These are phyloP conservation scores for Raffaelea ambrosiae DNA, from an alignment of 2,329 filamentous ascomycete genomes.

Conservation along the genomic window DNA sequence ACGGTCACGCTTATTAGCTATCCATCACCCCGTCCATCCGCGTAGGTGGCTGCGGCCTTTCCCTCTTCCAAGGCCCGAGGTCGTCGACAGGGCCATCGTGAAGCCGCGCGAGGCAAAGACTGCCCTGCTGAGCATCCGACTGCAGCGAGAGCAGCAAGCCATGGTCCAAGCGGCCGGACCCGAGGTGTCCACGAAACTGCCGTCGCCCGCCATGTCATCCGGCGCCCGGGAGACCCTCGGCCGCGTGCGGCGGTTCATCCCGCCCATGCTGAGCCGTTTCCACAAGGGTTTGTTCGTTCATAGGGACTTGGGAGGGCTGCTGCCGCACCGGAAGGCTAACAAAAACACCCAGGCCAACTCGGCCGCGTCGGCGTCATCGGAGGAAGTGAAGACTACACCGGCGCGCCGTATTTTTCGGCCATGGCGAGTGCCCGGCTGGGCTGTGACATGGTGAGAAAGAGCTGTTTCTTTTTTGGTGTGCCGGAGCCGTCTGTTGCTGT, in stretches of 20 bases:
- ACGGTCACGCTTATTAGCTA: no score
- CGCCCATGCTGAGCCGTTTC: conserved; percentile 89
- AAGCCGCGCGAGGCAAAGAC: no score
- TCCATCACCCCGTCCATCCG: no score
- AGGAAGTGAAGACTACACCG: conserved; percentile 92
- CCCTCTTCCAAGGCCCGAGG: no score
- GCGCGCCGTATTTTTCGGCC: conserved; percentile 94
- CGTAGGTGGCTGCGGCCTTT: no score
- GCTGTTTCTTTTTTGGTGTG: neutral
- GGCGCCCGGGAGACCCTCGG: conserved; percentile 66
- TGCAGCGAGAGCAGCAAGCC: no score
- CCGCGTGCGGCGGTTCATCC: conserved; percentile 83
- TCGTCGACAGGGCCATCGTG: no score
- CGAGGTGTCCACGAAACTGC: no score
- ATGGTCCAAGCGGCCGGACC: no score
- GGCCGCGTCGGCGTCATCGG: conserved; percentile 90
- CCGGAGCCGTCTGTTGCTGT: no score
- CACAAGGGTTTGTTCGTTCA: conserved; percentile 68
- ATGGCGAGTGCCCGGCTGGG: conserved; percentile 91
- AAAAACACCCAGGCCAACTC: conserved; percentile 60
- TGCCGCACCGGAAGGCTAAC: conserved; percentile 5
- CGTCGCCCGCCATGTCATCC: conserved; percentile 47
- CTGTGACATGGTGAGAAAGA: conserved; percentile 66
- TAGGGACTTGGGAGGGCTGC: neutral
- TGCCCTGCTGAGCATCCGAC: no score